Evolutionary conservation across 2,329 filamentous ascomycete genomes (phyloP).

Genomic region (Hypoxylon sp.): DNA sequence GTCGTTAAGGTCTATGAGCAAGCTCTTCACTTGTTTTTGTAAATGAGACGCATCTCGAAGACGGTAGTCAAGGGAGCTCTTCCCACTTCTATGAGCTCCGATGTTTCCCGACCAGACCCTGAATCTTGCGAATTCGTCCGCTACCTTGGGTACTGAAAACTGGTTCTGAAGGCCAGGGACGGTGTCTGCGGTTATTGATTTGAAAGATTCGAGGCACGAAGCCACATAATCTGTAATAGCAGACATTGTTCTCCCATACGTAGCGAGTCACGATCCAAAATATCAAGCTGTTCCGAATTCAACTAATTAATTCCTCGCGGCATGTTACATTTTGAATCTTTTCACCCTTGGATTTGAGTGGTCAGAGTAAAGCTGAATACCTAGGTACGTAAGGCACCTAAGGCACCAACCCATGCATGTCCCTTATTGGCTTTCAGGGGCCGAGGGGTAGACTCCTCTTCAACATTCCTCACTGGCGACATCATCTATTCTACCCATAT

Average conservation of each 20-base stretch:
- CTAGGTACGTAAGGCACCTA: too few relatives aligned
- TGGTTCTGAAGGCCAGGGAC: neutral
- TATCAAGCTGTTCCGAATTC: neutral
- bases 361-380: neutral
- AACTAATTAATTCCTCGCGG: neutral
- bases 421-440: neutral
- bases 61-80: slow-evolving; percentile 5
- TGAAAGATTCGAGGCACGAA: neutral
- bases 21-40: slow-evolving; percentile 3
- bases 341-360: neutral
- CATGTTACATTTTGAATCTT: neutral
- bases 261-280: neutral
- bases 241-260: neutral
- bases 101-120: slow-evolving; percentile 5
- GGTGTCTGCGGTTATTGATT: neutral
- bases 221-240: neutral
- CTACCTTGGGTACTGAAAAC: neutral
- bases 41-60: slow-evolving; percentile 6
- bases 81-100: slow-evolving; percentile 2
- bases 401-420: too few relatives aligned
- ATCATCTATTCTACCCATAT: neutral
- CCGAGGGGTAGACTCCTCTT: neutral
- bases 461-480: neutral
- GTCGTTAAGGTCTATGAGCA: neutral
- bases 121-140: neutral